These are phyloP conservation scores for Rhizophagus sp. DNA, from an alignment of 192 early-diverging fungal species.

Conservation along the genomic window DNA sequence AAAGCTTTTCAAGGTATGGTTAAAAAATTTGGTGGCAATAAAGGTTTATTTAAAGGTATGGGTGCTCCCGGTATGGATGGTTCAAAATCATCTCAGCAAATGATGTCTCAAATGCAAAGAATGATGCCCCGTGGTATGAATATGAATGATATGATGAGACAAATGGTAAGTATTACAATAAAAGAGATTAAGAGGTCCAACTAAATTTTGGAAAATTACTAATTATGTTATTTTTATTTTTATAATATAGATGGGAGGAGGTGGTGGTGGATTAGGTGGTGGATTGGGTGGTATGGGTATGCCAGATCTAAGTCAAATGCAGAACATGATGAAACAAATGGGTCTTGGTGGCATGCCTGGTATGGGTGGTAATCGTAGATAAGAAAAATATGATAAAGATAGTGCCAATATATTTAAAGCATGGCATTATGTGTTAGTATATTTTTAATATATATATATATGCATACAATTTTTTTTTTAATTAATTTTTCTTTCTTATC, in stretches of 20 bases:
- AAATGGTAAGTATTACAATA: slow-evolving; percentile 46
- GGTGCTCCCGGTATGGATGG: slow-evolving; percentile 58
- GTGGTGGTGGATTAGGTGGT: slow-evolving; percentile 51
- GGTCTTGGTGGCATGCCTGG: slow-evolving; percentile 37
- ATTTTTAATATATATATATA: too few relatives aligned
- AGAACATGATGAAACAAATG: slow-evolving; percentile 79
- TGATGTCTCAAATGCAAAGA: slow-evolving; percentile 71
- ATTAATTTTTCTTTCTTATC: too few relatives aligned
- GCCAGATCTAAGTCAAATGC: slow-evolving; percentile 67
- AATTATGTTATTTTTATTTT: background rate
- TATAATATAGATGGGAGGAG: slow-evolving; percentile 41
- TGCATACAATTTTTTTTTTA: too few relatives aligned
- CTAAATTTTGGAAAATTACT: background rate
- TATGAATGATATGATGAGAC: slow-evolving; percentile 65
- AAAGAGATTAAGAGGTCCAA: background rate
- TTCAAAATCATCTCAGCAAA: slow-evolving; percentile 54
- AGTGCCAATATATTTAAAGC: too few relatives aligned
- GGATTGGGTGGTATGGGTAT: slow-evolving; percentile 55
- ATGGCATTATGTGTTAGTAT: too few relatives aligned
- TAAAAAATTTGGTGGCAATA: slow-evolving; percentile 91
- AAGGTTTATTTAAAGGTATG: slow-evolving; percentile 74
- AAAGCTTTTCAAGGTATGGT: slow-evolving; percentile 82
- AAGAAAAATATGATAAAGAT: background rate
- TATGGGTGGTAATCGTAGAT: slow-evolving; percentile 3
- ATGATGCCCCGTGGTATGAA: slow-evolving; percentile 51